phyloP scores from a whole-genome alignment of 805 yeast genomes.

The Candida saitoana region DNA sequence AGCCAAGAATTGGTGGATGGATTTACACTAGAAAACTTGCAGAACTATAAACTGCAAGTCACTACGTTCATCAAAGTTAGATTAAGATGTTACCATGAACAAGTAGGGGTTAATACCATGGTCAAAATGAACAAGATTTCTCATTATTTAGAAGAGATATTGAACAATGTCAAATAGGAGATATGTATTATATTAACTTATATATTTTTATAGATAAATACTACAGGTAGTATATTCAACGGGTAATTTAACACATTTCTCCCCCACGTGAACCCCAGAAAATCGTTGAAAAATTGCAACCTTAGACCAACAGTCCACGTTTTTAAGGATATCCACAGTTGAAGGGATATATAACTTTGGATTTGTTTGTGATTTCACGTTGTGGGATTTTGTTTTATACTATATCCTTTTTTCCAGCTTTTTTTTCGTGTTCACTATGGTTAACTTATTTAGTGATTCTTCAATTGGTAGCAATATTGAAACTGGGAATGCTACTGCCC shows the following conservation, averaged over 20 bases:
- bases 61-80: slow-evolving; percentile 12
- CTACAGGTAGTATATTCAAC: neutral
- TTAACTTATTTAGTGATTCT: neutral
- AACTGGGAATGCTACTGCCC: slow-evolving; percentile 6
- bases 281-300: neutral
- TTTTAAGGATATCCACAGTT: no score
- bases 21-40: slow-evolving; percentile 8
- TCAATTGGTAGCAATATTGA: neutral
- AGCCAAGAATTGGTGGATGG: slow-evolving; percentile 5
- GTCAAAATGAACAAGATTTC: slow-evolving; percentile 16
- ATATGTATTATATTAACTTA: neutral
- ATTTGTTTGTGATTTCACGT: neutral
- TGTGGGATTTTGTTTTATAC: slow-evolving; percentile 3
- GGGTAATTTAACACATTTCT: neutral
- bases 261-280: neutral
- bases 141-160: slow-evolving; percentile 17
- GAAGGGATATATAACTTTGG: no score
- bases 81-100: slow-evolving; percentile 9
- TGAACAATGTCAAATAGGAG: slow-evolving; percentile 7
- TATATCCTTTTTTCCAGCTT: neutral
- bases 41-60: slow-evolving; percentile 10
- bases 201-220: neutral
- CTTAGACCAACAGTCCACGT: neutral
- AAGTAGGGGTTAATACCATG: slow-evolving; percentile 12
- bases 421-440: slow-evolving; percentile 3